These are phyloP conservation scores for Stylonectria norvegica DNA, from an alignment of 2,329 filamentous ascomycete genomes.

Conservation along the genomic window DNA sequence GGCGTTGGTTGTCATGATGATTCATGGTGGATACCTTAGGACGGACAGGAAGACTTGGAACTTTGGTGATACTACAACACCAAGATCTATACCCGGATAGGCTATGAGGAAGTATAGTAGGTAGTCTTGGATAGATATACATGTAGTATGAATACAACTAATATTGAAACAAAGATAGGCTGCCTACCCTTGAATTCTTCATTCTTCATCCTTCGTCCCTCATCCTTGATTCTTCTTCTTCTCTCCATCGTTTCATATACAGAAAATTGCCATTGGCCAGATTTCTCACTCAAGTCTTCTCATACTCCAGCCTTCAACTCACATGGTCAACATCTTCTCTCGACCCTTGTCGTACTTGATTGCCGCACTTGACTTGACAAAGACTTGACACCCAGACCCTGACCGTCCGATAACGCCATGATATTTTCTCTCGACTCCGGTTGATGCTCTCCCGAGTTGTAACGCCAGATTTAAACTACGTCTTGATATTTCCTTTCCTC, in stretches of 20 bases:
- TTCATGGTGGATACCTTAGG: too few relatives aligned
- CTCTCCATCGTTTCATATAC: constrained; percentile 1
- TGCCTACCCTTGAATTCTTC: not conserved
- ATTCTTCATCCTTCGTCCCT: not conserved
- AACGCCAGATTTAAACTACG: not conserved
- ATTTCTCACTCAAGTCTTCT: not conserved
- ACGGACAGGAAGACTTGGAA: too few relatives aligned
- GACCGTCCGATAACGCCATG: constrained; percentile 1
- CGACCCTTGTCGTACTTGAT: not conserved
- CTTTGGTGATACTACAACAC: too few relatives aligned
- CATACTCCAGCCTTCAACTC: constrained; percentile 1
- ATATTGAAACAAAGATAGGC: too few relatives aligned
- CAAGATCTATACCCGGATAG: too few relatives aligned
- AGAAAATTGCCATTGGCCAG: not conserved
- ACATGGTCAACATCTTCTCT: not conserved
- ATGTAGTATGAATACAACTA: too few relatives aligned
- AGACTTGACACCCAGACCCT: not conserved
- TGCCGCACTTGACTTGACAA: too few relatives aligned
- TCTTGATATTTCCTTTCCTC: not conserved
- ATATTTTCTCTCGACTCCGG: not conserved
- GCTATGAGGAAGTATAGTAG: too few relatives aligned
- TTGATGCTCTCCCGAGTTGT: constrained; percentile 1
- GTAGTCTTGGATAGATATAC: too few relatives aligned
- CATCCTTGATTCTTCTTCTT: too few relatives aligned
- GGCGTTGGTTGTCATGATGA: too few relatives aligned